Conservation (phyloP, 441 rosid genomes). For the Breynia disticha region DNA sequence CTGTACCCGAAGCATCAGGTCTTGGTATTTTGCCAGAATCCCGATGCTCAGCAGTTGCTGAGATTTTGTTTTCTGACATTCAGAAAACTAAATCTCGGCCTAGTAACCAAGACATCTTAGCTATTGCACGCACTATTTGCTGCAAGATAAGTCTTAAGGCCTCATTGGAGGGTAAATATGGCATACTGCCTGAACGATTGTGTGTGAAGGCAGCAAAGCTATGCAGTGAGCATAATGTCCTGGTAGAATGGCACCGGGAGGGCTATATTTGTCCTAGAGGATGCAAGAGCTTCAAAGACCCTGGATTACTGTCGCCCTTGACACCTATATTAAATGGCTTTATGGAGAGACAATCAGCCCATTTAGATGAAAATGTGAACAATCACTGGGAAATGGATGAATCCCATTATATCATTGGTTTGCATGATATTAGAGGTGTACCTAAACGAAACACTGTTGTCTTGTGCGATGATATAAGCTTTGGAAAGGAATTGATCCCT, state of each 20-base stretch:
- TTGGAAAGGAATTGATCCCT: constrained; percentile 69
- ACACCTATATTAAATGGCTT: constrained; percentile 33
- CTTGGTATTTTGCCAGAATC: constrained; percentile 52
- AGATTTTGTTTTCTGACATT: constrained; percentile 53
- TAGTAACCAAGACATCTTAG: constrained; percentile 66
- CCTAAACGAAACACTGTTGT: constrained; percentile 35
- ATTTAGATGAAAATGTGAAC: constrained; percentile 22
- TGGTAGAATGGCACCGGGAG: constrained; percentile 79
- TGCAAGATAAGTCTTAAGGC: constrained; percentile 78
- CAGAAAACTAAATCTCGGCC: constrained; percentile 87
- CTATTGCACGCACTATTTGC: constrained; percentile 78
- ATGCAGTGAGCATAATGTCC: constrained; percentile 83
- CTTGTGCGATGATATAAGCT: constrained; percentile 80
- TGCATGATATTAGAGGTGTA: constrained; percentile 42
- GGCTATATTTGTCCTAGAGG: constrained; percentile 77
- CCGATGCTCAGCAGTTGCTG: constrained; percentile 66
- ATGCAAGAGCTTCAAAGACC: constrained; percentile 52
- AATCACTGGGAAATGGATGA: constrained; percentile 70
- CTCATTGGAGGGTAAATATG: constrained; percentile 64
- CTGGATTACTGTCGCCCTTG: constrained; percentile 27
- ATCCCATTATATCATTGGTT: constrained; percentile 67
- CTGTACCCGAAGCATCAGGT: constrained; percentile 22
- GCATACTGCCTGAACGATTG: constrained; percentile 61
- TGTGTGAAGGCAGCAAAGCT: constrained; percentile 93
- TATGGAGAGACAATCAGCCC: constrained; percentile 16